These are phyloP conservation scores for Epichloe uncinata DNA, from an alignment of 2,329 filamentous ascomycete genomes.

Conservation along the genomic window DNA sequence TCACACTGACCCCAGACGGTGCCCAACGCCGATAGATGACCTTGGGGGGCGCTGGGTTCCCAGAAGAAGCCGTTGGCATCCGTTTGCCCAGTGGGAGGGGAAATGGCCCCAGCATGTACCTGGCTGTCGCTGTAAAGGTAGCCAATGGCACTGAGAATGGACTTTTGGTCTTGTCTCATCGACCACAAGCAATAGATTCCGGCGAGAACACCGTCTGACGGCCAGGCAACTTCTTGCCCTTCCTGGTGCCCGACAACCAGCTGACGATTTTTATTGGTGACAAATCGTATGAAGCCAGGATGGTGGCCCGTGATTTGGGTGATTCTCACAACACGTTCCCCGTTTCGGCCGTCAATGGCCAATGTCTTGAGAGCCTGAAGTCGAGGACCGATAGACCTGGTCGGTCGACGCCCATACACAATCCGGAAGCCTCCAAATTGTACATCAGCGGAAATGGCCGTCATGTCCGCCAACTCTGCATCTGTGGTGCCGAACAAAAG, in stretches of 20 bases:
- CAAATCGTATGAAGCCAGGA: neutral
- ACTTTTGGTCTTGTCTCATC: neutral
- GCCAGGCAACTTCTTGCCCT: neutral
- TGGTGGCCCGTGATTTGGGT: neutral
- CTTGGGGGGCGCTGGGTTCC: neutral
- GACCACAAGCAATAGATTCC: neutral
- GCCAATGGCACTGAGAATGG: neutral
- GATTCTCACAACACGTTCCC: neutral
- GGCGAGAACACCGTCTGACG: neutral
- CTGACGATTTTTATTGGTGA: slow-evolving; percentile 17
- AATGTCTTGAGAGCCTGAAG: neutral
- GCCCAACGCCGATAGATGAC: neutral
- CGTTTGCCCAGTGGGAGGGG: neutral
- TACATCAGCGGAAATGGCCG: neutral
- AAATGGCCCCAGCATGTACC: neutral
- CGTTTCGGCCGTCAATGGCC: neutral
- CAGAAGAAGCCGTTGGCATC: neutral
- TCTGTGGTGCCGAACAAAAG: neutral
- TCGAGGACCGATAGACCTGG: neutral
- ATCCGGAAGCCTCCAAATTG: neutral
- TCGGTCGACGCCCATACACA: neutral
- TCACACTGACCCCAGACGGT: neutral
- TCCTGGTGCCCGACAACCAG: neutral
- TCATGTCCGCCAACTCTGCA: neutral
- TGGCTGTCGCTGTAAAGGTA: neutral